Evolutionary conservation across 805 yeast species (phyloP).

Genomic region (Ogataea trehaloabstinens): DNA sequence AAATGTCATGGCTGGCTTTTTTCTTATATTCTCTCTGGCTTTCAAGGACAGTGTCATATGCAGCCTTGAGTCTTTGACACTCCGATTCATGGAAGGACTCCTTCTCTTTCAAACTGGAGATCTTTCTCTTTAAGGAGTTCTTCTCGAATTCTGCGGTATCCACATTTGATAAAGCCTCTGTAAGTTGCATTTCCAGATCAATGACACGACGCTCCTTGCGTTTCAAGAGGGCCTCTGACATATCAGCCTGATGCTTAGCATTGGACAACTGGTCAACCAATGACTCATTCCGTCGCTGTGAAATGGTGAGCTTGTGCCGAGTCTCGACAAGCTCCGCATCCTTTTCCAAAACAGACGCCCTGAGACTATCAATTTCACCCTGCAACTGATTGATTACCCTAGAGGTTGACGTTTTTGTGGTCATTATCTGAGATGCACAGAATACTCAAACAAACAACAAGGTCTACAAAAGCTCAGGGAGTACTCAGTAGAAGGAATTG

Average conservation of each 20-base stretch:
- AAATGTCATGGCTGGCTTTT: constrained; percentile 45
- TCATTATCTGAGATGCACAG: not conserved
- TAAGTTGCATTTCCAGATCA: constrained; percentile 61
- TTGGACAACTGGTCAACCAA: constrained; percentile 64
- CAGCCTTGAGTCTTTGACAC: constrained; percentile 51
- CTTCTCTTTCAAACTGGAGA: constrained; percentile 46
- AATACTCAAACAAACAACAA: not conserved
- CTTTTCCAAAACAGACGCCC: constrained; percentile 19
- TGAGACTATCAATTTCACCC: constrained; percentile 29
- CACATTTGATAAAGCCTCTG: constrained; percentile 43
- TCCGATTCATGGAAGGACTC: constrained; percentile 48
- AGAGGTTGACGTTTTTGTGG: constrained; percentile 22
- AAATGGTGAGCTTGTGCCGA: constrained; percentile 49
- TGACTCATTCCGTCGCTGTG: constrained; percentile 47
- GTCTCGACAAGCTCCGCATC: constrained; percentile 41
- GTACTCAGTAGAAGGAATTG: too few species aligned
- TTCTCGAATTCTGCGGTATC: constrained; percentile 50
- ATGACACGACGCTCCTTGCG: constrained; percentile 67
- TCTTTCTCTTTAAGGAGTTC: constrained; percentile 48
- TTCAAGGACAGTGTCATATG: constrained; percentile 55
- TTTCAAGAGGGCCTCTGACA: constrained; percentile 62
- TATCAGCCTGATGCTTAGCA: constrained; percentile 75
- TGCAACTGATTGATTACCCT: constrained; percentile 33
- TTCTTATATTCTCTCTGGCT: constrained; percentile 50
- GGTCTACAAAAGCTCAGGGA: too few species aligned